A percentile compares a stretch with the other conserved stretches of the same genome.
phyloP scores from a whole-genome alignment of 1,284 basidiomycete genomes.

The Marasmius sp. region DNA sequence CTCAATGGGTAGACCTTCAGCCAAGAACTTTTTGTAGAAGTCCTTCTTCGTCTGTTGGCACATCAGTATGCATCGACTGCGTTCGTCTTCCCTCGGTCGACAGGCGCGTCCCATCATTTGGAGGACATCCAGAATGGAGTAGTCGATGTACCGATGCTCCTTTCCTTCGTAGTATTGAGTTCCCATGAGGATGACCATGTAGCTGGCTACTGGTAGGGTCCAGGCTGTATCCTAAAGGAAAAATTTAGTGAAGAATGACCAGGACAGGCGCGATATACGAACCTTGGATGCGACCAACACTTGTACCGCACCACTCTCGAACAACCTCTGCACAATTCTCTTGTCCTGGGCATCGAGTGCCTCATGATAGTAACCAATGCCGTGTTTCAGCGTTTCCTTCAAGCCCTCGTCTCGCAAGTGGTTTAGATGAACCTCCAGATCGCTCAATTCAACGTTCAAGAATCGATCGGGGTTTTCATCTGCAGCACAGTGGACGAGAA shows the following conservation, averaged over 20 bases:
- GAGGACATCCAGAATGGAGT: conserved; percentile 95
- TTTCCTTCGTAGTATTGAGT: conserved; percentile 95
- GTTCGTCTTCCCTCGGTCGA: conserved; percentile 82
- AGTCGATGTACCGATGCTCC: conserved; percentile 97
- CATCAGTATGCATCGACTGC: conserved; percentile 92
- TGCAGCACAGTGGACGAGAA: conserved; percentile 86
- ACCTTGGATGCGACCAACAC: conserved; percentile 93
- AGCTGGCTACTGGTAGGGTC: conserved; percentile 90
- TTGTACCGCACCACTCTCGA: conserved; percentile 93
- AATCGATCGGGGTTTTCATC: conserved; percentile 87
- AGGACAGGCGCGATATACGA: conserved; percentile 16
- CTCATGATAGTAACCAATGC: conserved; percentile 96
- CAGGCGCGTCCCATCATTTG: conserved; percentile 99
- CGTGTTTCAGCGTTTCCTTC: conserved; percentile 83
- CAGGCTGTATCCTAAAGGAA: conserved; percentile 83
- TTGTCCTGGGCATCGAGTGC: conserved; percentile 91
- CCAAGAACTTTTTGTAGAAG: conserved; percentile 98
- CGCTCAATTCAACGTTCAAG: conserved; percentile 85
- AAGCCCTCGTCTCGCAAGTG: conserved; percentile 80
- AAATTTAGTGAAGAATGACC: conserved; percentile 1
- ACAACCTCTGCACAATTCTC: conserved; percentile 90
- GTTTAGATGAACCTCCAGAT: conserved; percentile 88
- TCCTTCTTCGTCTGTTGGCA: conserved; percentile 96
- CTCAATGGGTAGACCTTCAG: conserved; percentile 97
- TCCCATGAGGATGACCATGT: conserved; percentile 99